Evolutionary conservation across 202 grass and related monocot genomes (phyloP).

Genomic region (Eragrostis tef): DNA sequence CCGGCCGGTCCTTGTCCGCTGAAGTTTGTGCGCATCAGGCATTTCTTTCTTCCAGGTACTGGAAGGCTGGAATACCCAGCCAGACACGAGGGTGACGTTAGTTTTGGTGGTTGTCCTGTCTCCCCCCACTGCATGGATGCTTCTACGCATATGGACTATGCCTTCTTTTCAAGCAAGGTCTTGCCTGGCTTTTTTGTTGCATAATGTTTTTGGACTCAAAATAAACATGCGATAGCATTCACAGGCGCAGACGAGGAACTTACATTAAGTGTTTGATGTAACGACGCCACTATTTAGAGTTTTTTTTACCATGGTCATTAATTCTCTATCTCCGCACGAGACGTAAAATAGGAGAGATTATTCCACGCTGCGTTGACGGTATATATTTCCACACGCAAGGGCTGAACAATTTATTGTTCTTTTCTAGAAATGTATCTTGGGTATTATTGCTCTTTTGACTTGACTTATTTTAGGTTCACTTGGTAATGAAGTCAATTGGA

Average conservation of each 20-base stretch:
- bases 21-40: too few relatives aligned
- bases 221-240: too few relatives aligned
- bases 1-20: too few relatives aligned
- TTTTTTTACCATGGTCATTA: too few relatives aligned
- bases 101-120: conserved; percentile 19
- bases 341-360: too few relatives aligned
- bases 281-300: too few relatives aligned
- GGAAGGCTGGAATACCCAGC: background rate
- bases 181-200: background rate
- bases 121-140: background rate
- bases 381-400: too few relatives aligned
- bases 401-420: too few relatives aligned
- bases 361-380: too few relatives aligned
- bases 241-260: too few relatives aligned
- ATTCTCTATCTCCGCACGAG: too few relatives aligned
- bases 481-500: background rate
- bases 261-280: too few relatives aligned
- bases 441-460: background rate
- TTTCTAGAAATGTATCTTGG: background rate
- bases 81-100: conserved; percentile 16
- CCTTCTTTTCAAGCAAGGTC: background rate
- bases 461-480: background rate
- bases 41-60: background rate
- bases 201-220: background rate
- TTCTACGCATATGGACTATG: background rate